A percentile compares a stretch with the other conserved stretches of the same genome.
Evolutionary conservation across 1,139 yeast genomes (phyloP).

Genomic region (Nakaseomyces uthaithaninus): DNA sequence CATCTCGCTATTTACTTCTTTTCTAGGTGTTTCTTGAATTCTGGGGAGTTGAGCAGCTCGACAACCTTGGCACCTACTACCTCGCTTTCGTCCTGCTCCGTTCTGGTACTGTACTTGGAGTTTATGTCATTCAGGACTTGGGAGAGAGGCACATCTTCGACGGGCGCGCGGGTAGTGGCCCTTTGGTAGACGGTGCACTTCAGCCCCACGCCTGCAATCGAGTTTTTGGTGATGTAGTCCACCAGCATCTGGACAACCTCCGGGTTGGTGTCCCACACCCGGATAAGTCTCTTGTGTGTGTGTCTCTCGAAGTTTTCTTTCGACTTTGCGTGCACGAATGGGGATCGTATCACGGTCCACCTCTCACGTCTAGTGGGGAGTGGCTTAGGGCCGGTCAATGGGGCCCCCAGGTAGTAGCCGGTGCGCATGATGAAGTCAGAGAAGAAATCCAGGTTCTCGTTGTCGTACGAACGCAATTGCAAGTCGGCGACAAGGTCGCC

Average conservation of each 20-base stretch:
- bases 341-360: conserved; percentile 90
- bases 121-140: conserved; percentile 1
- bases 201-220: conserved; percentile 75
- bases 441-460: conserved; percentile 62
- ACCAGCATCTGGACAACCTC: conserved; percentile 80
- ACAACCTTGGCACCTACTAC: conserved; percentile 66
- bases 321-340: conserved; percentile 89
- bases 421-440: conserved; percentile 84
- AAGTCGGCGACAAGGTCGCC: conserved; percentile 69
- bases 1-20: conserved; percentile 2
- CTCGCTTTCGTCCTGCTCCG: conserved; percentile 31
- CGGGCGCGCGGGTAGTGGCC: conserved; percentile 33
- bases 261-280: conserved; percentile 77
- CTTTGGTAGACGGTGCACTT: conserved; percentile 60
- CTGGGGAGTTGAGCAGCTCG: conserved; percentile 59
- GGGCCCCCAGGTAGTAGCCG: conserved; percentile 83
- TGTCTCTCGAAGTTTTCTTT: conserved; percentile 91
- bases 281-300: conserved; percentile 66
- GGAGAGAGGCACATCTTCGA: background rate
- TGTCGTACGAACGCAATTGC: conserved; percentile 64
- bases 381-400: conserved; percentile 63
- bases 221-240: conserved; percentile 68
- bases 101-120: background rate
- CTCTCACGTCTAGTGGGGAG: conserved; percentile 68
- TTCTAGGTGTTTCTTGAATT: conserved; percentile 40